These are phyloP conservation scores for Hirsutella minnesotensis DNA, from an alignment of 2,329 filamentous ascomycete species.

Conservation along the genomic window DNA sequence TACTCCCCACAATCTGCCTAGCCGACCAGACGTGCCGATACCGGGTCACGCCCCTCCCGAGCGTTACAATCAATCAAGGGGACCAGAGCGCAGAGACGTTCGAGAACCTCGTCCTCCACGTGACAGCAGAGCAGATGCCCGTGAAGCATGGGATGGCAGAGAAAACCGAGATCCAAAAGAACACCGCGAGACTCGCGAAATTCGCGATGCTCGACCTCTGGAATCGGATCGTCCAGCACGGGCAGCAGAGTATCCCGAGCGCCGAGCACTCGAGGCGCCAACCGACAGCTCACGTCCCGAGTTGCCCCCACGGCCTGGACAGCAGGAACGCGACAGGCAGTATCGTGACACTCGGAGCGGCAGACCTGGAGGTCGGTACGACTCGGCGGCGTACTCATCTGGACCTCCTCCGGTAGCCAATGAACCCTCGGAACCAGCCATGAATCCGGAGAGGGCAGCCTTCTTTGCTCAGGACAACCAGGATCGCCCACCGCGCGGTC, in stretches of 20 bases:
- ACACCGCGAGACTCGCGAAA: constrained; percentile 20
- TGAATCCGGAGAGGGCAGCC: constrained; percentile 44
- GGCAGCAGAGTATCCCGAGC: constrained; percentile 30
- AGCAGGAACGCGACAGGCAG: constrained; percentile 30
- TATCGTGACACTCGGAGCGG: constrained; percentile 16
- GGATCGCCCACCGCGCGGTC: constrained; percentile 13
- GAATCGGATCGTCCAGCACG: constrained; percentile 30
- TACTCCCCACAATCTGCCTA: constrained; percentile 33
- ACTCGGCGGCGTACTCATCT: constrained; percentile 15
- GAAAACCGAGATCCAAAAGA: constrained; percentile 20
- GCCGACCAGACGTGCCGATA: constrained; percentile 45
- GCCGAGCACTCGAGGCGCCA: constrained; percentile 25
- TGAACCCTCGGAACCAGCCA: constrained; percentile 29
- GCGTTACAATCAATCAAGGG: constrained; percentile 29
- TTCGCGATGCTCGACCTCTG: constrained; percentile 21
- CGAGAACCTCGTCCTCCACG: constrained; percentile 13
- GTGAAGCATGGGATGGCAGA: constrained; percentile 23
- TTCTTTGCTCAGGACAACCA: constrained; percentile 27
- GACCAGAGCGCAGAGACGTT: constrained; percentile 24
- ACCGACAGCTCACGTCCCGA: constrained; percentile 15
- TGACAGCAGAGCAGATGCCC: constrained; percentile 13
- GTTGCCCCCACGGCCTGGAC: constrained; percentile 23
- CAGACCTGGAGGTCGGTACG: constrained; percentile 15
- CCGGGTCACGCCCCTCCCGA: constrained; percentile 34
- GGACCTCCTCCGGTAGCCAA: constrained; percentile 11